Conservation (phyloP, 176 grass and related monocot species). For the Bromus sterilis region DNA sequence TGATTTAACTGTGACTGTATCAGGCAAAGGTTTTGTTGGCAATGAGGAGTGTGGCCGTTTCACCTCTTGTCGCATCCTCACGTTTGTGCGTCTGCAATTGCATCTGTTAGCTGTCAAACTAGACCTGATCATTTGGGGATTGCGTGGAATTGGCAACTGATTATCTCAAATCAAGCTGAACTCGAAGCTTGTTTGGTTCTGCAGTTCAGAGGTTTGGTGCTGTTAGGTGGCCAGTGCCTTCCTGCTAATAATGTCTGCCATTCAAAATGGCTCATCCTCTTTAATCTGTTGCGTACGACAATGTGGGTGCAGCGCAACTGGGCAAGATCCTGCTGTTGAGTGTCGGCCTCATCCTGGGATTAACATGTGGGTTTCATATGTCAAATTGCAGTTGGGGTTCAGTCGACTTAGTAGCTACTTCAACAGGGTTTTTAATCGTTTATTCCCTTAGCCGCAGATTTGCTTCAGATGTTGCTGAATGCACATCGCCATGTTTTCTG, state of each 20-base stretch:
- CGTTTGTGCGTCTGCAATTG: not conserved
- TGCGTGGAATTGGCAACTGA: not conserved
- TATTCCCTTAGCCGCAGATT: not conserved
- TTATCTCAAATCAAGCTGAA: not conserved
- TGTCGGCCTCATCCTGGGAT: not conserved
- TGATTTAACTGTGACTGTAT: not conserved
- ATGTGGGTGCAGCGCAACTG: not conserved
- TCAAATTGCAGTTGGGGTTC: constrained; percentile 8
- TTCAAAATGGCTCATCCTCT: not conserved
- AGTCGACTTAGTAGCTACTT: not conserved
- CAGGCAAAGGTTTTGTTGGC: not conserved
- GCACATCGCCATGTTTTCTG: not conserved
- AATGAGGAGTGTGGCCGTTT: not conserved
- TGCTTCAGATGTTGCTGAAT: not conserved
- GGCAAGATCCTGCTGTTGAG: not conserved
- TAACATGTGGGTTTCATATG: not conserved
- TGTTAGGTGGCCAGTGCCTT: constrained; percentile 29
- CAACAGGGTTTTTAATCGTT: not conserved
- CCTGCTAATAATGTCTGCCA: constrained; percentile 11
- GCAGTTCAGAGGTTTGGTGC: constrained; percentile 2
- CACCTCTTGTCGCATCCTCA: not conserved
- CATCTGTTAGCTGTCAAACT: not conserved
- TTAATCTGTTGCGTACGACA: not conserved
- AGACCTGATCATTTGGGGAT: constrained; percentile 20
- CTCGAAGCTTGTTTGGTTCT: not conserved